Conservation (phyloP, 768 basidiomycete genomes). For the Baorangia bicolor region DNA sequence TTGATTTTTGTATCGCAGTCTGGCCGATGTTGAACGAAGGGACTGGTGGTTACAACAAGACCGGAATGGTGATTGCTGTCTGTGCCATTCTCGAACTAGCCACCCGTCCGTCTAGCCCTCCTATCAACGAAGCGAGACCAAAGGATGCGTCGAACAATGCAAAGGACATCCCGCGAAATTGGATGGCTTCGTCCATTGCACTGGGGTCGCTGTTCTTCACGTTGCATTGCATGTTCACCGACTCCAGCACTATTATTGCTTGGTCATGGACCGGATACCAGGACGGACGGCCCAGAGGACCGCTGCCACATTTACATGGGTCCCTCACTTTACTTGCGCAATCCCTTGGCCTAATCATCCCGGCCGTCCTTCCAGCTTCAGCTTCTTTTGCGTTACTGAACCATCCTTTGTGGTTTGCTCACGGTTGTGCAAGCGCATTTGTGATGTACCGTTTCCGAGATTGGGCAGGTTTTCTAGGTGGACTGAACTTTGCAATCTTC, state of each 20-base stretch:
- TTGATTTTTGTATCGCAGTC: conserved; percentile 39
- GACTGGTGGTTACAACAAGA: conserved; percentile 70
- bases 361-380: conserved; percentile 31
- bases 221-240: conserved; percentile 69
- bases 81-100: conserved; percentile 58
- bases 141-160: background rate
- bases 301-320: conserved; percentile 70
- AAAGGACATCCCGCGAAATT: conserved; percentile 22
- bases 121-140: background rate
- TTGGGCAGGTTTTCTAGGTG: conserved; percentile 71
- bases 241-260: conserved; percentile 74
- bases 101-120: conserved; percentile 36
- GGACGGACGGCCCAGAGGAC: conserved; percentile 58
- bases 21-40: conserved; percentile 74
- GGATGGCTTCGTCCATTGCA: conserved; percentile 48
- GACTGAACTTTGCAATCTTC: conserved; percentile 62
- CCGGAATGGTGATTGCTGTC: conserved; percentile 56
- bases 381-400: conserved; percentile 30
- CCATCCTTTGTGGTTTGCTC: conserved; percentile 53
- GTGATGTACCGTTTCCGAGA: conserved; percentile 58
- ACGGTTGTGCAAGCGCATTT: conserved; percentile 52
- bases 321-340: conserved; percentile 65
- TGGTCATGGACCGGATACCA: conserved; percentile 93
- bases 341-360: conserved; percentile 51
- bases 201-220: conserved; percentile 70